Evolutionary conservation across 257 asterid species (phyloP), one percentile per base, ranked within the genome.

Genomic region (Ehretia macrophylla): DNA sequence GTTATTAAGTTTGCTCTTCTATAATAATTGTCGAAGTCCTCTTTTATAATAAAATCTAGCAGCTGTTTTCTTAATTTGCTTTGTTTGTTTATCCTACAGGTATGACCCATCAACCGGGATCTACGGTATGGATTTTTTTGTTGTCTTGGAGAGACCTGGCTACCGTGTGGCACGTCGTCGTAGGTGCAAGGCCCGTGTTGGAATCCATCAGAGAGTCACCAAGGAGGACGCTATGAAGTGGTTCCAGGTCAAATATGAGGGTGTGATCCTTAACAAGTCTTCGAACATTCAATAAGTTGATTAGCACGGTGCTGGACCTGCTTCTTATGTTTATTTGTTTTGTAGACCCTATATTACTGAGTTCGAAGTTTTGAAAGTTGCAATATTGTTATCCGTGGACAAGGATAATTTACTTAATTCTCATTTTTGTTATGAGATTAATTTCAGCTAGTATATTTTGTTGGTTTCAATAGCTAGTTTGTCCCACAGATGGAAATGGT

Each of bases 31-130:
- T 11, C 6, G 8, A 10, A 42, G 16, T 42, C 16, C 3, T 14
- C 3, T 42, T 42, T 10, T 42, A 42, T 42, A 42, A 6, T 38
- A 5, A n/a, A 1, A 42, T 10, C 47, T 42, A 14, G 16, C 9
- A 14, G 51, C 10, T 20, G n/a, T 51, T 19, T 51, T 51, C 6
- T 12, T 14, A 52, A 21, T 5, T 16, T n/a, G 10, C 5, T 21
- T 3, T 58, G 20, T 0, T 49, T 45, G 0, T 16, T 11, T 46
- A 47, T n/a, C 18, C 10, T 45, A 0, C 77, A 83, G 95, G 59
- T 86, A 86, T 60, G 95, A 86, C 58, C 95, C 95, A 14, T 86
- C 95, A 32, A 86, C 95, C 12, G 95, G 95, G 55, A 86, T 86
- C 40, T 86, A 86, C 50, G 95, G 95, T 27, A 86, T 86, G 95